Base-by-base conservation (phyloP, 768 basidiomycete genomes). In the Clitopilus hobsonii region DNA sequence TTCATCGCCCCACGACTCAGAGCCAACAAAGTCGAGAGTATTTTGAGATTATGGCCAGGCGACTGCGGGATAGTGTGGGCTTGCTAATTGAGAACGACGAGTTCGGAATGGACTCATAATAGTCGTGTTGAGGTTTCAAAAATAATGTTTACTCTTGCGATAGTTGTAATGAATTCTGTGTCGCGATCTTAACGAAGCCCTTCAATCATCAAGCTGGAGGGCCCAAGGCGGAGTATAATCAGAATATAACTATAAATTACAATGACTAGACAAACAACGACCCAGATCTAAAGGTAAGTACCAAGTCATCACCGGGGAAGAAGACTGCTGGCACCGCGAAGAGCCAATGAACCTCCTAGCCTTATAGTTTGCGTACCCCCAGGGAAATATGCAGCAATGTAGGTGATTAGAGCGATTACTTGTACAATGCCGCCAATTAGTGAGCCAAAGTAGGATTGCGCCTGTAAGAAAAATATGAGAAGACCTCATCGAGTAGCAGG, bases 331-430 rank as follows among this genome's bases (percentile, higher is more conserved):
- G 92, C 93, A 6, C 95, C 89, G 30, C 94, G 85, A 20, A 97
- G 71, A 0, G 91, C 89, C 60, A 94, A 76, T 53, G 86, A 85
- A 28, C 85, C 84, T 5, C 92, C 93, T 63, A 94, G 79, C 20
- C 88, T 83, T 20, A 94, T 75, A 0, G 92, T 93, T 61, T 88
- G 85, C 25, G 79, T 80, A 25, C 88, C 96, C 8, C 91, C 94
- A 18, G 97, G 97, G 72, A 99, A 98, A 73, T 98, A 98, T 0
- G 94, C 94, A 16, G 94, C 77, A 6, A 98, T 80, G 66, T 99
- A 99, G 13, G 89, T 80, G 13, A 97, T 76, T 16, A 99, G 82
- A 1, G 95, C 86, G 41, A 90, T 73, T 36, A 97, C 84, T 83
- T 92, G 94, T 3, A 97, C 77, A 29, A 86, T 80, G 11, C 90